Evolutionary conservation across 164 flowering plant species (phyloP).

Genomic region (Piper betle): DNA sequence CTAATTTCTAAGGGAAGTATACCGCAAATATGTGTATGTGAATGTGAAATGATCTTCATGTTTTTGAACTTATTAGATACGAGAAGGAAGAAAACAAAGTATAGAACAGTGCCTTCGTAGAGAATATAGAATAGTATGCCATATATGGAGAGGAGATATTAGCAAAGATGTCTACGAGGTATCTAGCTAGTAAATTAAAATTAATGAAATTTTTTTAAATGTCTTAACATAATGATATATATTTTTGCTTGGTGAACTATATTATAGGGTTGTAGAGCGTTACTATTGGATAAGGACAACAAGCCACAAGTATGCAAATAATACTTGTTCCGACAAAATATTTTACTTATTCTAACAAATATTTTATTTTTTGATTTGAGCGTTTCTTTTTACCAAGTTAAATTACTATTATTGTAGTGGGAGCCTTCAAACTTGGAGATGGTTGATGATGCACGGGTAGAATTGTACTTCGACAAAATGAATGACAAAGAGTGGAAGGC

Average conservation of each 20-base stretch:
- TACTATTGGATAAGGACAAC: conserved; percentile 55
- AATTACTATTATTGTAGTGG: conserved; percentile 38
- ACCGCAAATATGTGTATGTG: no score
- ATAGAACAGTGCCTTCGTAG: conserved; percentile 72
- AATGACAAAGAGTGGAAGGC: conserved; percentile 67
- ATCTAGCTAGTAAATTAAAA: no score
- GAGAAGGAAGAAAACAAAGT: conserved; percentile 84
- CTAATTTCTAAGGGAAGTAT: conserved; percentile 2
- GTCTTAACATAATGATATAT: no score
- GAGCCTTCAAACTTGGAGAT: conserved; percentile 65
- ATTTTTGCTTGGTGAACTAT: no score
- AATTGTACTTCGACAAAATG: conserved; percentile 50
- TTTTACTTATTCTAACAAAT: neutral
- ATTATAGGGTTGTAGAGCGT: conserved; percentile 50
- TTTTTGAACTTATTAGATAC: conserved; percentile 32
- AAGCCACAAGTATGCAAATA: conserved; percentile 18
- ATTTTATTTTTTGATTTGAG: neutral
- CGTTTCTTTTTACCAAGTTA: neutral
- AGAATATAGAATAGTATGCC: conserved; percentile 76
- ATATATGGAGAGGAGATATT: conserved; percentile 48
- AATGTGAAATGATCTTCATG: no score
- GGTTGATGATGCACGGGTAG: conserved; percentile 49
- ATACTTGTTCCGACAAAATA: neutral
- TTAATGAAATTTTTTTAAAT: no score
- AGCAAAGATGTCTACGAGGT: conserved; percentile 41